These are phyloP conservation scores for Auriscalpium vulgare DNA, from an alignment of 768 basidiomycete genomes.

Conservation along the genomic window DNA sequence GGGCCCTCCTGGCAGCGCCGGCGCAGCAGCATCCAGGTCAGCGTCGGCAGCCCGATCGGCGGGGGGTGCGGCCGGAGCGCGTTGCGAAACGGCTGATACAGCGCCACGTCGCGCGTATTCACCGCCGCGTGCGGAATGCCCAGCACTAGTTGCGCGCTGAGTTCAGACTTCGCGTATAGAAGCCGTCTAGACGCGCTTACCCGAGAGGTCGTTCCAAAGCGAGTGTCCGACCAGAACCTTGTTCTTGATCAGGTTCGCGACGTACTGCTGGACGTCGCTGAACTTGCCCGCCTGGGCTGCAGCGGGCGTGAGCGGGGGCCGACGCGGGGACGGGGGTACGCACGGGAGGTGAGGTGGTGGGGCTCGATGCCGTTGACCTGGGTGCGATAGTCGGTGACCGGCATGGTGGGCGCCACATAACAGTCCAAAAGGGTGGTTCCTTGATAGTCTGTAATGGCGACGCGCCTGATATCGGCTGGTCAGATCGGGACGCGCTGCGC, in stretches of 20 bases:
- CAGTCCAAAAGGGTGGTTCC: constrained; percentile 56
- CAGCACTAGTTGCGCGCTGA: constrained; percentile 41
- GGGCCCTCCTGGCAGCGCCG: constrained; percentile 68
- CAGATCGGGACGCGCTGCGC: neutral
- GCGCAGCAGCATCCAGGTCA: constrained; percentile 78
- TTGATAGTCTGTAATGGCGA: constrained; percentile 28
- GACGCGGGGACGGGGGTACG: constrained; percentile 3
- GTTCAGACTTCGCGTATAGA: constrained; percentile 1
- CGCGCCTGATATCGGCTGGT: constrained; percentile 28
- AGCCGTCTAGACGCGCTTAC: constrained; percentile 30
- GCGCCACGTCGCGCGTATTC: constrained; percentile 69
- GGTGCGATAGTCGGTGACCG: constrained; percentile 70
- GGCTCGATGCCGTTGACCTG: constrained; percentile 49
- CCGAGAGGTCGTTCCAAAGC: constrained; percentile 76
- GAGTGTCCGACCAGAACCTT: constrained; percentile 71
- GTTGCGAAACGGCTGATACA: constrained; percentile 77
- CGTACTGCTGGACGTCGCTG: constrained; percentile 52
- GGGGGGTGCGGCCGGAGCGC: constrained; percentile 60
- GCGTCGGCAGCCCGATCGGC: constrained; percentile 65
- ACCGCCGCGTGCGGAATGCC: constrained; percentile 77
- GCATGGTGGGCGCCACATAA: constrained; percentile 57
- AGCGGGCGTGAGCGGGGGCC: neutral
- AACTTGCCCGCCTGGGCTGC: constrained; percentile 50
- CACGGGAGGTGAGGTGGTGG: constrained; percentile 32
- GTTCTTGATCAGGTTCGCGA: constrained; percentile 58